Base-by-base conservation (phyloP, 495 filamentous ascomycete species). In the Penicillium macrosclerotiorum region DNA sequence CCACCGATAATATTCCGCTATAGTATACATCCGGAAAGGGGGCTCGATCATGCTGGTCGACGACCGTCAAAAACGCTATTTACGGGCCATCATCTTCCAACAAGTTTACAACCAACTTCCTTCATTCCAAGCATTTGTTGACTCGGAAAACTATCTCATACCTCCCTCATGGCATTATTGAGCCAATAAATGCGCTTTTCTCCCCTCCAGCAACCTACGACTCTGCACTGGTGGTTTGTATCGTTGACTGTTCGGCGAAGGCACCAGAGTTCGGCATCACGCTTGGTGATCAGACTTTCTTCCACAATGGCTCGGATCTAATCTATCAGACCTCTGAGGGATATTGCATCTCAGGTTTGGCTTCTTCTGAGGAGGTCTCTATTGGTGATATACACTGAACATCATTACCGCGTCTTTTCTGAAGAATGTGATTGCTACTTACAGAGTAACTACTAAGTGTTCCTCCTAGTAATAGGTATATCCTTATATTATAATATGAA, bases 351-450 rank as follows among this genome's bases (percentile, higher is more conserved):
- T 39, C 52, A 2, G 42, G 37, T 60, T 4, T 77, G 67, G 52
- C 67, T 64, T 46, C 67, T 58, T 17, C 24, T 49, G 54, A 45
- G 67, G 26, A 26, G 8, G 50, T 51, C 5, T 34, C 44, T 3
- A 9, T 48, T 23, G 65, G 13, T 3, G 74, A 65, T 0, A 45
- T 59, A 65, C 65, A 18, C 58, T 77, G 12, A 76, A 73, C 45
- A 79, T 86, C 30, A 51, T 89, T 1, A 86, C 86, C 6, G 85
- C 85, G 40, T 68, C 82, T 3, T 91, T 89, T 49, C 62, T 90
- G 41, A 91, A 88, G 68, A 88, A 87, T 53, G 85, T 89, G 14
- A 86, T 89, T n/a, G n/a, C n/a, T n/a, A n/a, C n/a, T n/a, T n/a
- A n/a, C n/a, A n/a, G n/a, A n/a, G n/a, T n/a, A n/a, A n/a, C n/a